Conservation (phyloP, 202 grass and related monocot genomes). For the Cymbopogon flexuosus region DNA sequence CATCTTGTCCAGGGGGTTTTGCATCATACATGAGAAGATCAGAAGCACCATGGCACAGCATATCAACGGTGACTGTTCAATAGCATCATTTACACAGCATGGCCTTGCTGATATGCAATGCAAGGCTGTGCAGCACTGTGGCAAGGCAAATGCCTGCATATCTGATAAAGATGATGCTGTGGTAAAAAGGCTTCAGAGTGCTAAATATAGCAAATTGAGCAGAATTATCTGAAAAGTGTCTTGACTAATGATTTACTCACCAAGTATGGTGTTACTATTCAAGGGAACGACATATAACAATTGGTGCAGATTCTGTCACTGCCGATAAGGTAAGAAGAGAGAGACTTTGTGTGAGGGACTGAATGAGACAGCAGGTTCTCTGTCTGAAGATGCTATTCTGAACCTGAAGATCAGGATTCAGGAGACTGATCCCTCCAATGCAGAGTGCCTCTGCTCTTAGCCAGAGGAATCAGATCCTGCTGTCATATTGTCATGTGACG, state of each 20-base stretch:
- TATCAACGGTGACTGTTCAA: conserved; percentile 19
- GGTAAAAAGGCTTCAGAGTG: not conserved
- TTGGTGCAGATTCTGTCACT: not conserved
- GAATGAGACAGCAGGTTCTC: conserved; percentile 6
- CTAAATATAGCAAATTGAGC: not conserved
- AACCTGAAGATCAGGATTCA: not conserved
- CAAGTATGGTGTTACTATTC: not conserved
- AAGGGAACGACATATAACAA: not conserved
- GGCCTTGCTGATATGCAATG: conserved; percentile 18
- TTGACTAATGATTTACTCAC: not conserved
- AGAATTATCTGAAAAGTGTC: not conserved
- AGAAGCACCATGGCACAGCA: conserved; percentile 7
- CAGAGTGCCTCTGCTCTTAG: not conserved
- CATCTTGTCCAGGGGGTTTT: conserved; percentile 6
- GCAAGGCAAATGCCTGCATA: conserved; percentile 4
- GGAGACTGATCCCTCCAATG: conserved; percentile 8
- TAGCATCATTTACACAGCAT: conserved; percentile 24
- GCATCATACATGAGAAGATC: conserved; percentile 26
- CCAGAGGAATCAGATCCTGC: conserved; percentile 24
- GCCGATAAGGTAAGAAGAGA: conserved; percentile 32
- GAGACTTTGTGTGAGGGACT: not conserved
- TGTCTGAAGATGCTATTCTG: conserved; percentile 36
- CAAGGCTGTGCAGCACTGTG: not conserved
- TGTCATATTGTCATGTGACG: conserved; percentile 14
- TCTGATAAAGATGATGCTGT: not conserved